Evolutionary conservation across 352 stramenopile genomes (phyloP).

Genomic region (Globisporangium sylvaticum): DNA sequence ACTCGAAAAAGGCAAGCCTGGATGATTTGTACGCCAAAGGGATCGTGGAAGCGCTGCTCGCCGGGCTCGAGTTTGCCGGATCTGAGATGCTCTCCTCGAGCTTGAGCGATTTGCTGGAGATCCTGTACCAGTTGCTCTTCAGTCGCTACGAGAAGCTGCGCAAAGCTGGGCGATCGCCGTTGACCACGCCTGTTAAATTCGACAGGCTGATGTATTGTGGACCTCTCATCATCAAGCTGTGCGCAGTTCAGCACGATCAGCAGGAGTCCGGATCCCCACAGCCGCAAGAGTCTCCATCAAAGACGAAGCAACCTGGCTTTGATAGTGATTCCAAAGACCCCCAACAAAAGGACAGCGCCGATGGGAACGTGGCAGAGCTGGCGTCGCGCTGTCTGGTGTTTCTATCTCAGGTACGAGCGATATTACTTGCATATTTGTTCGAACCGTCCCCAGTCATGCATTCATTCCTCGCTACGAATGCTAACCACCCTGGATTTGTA

Average conservation of each 20-base stretch:
- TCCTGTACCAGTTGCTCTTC: conserved; percentile 36
- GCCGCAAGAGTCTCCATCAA: conserved; percentile 11
- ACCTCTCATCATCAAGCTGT: conserved; percentile 36
- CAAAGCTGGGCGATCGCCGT: conserved; percentile 9
- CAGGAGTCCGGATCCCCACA: conserved; percentile 11
- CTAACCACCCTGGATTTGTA: not conserved
- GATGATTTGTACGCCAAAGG: conserved; percentile 31
- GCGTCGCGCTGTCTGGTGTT: conserved; percentile 56
- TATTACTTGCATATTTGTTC: not conserved
- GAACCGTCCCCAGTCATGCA: not conserved
- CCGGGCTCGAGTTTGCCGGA: conserved; percentile 24
- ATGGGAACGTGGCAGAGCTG: conserved; percentile 30
- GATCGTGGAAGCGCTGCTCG: conserved; percentile 23
- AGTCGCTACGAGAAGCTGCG: conserved; percentile 27
- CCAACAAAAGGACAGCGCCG: conserved; percentile 4
- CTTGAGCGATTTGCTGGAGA: conserved; percentile 28
- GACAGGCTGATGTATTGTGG: conserved; percentile 24
- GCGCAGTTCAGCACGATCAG: conserved; percentile 14
- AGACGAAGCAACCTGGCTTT: not conserved
- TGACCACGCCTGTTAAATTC: conserved; percentile 20
- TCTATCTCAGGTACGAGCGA: conserved; percentile 56
- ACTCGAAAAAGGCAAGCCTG: conserved; percentile 12
- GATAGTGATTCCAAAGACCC: not conserved
- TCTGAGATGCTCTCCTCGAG: conserved; percentile 6
- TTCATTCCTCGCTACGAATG: not conserved